phyloP scores from a whole-genome alignment of 805 yeast genomes.

The Yamadazyma kitorensis region DNA sequence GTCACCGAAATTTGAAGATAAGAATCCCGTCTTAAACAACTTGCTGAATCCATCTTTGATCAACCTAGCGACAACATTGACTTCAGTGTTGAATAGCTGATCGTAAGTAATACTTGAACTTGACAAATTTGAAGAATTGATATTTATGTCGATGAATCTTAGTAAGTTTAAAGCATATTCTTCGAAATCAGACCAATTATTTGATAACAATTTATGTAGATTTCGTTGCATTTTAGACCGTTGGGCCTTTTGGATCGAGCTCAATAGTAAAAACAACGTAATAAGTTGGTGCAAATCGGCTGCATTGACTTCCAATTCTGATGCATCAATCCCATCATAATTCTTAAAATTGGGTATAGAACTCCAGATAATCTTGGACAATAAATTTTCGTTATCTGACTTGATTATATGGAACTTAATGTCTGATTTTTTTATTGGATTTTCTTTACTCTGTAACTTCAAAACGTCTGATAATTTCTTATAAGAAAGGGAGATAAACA shows the following conservation, averaged over 20 bases:
- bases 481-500: slow-evolving; percentile 44
- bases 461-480: not conserved
- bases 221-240: slow-evolving; percentile 29
- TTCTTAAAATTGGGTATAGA: slow-evolving; percentile 10
- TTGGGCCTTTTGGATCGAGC: slow-evolving; percentile 27
- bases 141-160: slow-evolving; percentile 45
- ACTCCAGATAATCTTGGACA: slow-evolving; percentile 8
- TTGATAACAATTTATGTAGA: slow-evolving; percentile 17
- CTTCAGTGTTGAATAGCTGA: slow-evolving; percentile 13
- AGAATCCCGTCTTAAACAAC: slow-evolving; percentile 32
- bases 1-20: slow-evolving; percentile 12
- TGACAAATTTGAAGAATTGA: slow-evolving; percentile 16
- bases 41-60: slow-evolving; percentile 17
- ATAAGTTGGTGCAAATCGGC: slow-evolving; percentile 41
- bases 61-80: slow-evolving; percentile 3
- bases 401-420: not conserved
- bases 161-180: slow-evolving; percentile 43
- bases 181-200: slow-evolving; percentile 44
- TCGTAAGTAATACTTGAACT: slow-evolving; percentile 12
- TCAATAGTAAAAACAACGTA: slow-evolving; percentile 47
- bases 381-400: slow-evolving; percentile 1
- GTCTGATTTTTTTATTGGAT: not conserved
- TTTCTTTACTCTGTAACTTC: slow-evolving; percentile 4
- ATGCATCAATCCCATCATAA: slow-evolving; percentile 44
- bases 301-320: slow-evolving; percentile 37